Percentiles rank a stretch among this genome's conserved stretches.
Evolutionary conservation across 306 rosid genomes (phyloP).

Genomic region (Castanea mollissima): DNA sequence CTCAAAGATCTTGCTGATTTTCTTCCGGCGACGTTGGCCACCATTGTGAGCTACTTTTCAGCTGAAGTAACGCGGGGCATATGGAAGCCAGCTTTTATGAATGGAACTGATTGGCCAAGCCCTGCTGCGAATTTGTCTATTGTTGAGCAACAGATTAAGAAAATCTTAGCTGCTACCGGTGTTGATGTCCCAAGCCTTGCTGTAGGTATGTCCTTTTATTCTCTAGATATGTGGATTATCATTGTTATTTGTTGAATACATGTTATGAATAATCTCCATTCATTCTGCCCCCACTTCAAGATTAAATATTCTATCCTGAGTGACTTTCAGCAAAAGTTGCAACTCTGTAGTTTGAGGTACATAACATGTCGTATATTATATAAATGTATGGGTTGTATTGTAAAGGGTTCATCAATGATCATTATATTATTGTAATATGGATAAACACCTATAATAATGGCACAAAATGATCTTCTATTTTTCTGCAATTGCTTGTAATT

Average conservation of each 20-base stretch:
- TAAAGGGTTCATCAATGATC: slow-evolving; percentile 1
- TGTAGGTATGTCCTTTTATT: slow-evolving; percentile 53
- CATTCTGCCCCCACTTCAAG: neutral
- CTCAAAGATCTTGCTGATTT: slow-evolving; percentile 91
- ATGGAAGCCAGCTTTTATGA: slow-evolving; percentile 96
- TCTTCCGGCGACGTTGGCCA: slow-evolving; percentile 84
- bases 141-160: slow-evolving; percentile 81
- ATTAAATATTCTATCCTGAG: slow-evolving; percentile 5
- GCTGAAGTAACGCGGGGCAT: slow-evolving; percentile 95
- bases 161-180: slow-evolving; percentile 82
- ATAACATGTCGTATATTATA: slow-evolving; percentile 11
- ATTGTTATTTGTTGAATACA: neutral
- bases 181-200: slow-evolving; percentile 93
- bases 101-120: slow-evolving; percentile 98
- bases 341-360: slow-evolving; percentile 1
- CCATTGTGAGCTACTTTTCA: slow-evolving; percentile 82
- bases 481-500: neutral
- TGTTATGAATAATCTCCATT: slow-evolving; percentile 3
- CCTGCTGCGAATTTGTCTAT: slow-evolving; percentile 86
- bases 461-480: neutral
- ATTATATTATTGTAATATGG: neutral
- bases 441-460: neutral
- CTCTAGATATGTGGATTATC: neutral
- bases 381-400: slow-evolving; percentile 9
- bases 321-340: slow-evolving; percentile 6